A percentile compares a stretch with the other conserved stretches of the same genome.
Evolutionary conservation across 1,284 basidiomycete genomes (phyloP).

Genomic region (Puccinia brachypodii): DNA sequence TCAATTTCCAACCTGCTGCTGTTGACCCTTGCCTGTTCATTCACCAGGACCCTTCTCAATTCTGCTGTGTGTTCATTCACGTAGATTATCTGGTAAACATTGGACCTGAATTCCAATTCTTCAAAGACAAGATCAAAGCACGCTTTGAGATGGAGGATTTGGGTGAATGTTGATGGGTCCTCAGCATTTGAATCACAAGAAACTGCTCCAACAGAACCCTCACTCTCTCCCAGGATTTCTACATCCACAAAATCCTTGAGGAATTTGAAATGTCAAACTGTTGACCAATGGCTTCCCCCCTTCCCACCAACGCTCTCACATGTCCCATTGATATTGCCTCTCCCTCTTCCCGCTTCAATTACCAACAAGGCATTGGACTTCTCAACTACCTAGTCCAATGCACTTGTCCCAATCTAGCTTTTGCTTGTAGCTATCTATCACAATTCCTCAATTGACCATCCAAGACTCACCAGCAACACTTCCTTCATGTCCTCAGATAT

Average conservation of each 20-base stretch:
- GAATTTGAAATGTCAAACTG: neutral
- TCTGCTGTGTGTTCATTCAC: neutral
- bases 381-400: slow-evolving; percentile 32
- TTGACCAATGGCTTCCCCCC: neutral
- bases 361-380: neutral
- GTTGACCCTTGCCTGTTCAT: neutral
- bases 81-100: slow-evolving; percentile 3
- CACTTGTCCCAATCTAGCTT: slow-evolving; percentile 15
- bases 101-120: neutral
- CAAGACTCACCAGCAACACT: neutral
- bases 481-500: neutral
- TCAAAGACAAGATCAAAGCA: neutral
- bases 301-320: neutral
- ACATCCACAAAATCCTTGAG: neutral
- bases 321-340: neutral
- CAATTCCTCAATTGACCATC: slow-evolving; percentile 9
- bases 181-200: neutral
- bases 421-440: neutral
- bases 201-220: neutral
- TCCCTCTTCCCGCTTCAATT: neutral
- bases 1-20: neutral
- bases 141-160: slow-evolving; percentile 25
- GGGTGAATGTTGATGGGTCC: neutral
- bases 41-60: neutral
- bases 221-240: neutral